Conservation (phyloP, 805 yeast species). For the Cyberlindnera galapagoensis region DNA sequence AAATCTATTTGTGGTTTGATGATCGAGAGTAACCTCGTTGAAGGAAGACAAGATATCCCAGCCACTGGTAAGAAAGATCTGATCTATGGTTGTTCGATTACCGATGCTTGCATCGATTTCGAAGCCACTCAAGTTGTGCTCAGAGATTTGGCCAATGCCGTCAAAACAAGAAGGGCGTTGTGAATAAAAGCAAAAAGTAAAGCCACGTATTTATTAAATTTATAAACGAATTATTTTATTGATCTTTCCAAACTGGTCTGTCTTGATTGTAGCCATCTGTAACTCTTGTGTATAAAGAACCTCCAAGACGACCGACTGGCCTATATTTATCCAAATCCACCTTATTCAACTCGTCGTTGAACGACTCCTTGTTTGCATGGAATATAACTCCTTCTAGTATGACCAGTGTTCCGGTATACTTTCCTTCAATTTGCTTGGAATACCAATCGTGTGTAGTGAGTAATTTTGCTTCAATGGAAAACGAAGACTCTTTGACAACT, state of each 20-base stretch:
- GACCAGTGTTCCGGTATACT: slow-evolving; percentile 28
- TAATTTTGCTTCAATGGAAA: slow-evolving; percentile 50
- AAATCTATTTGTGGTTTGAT: slow-evolving; percentile 81
- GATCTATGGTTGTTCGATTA: slow-evolving; percentile 89
- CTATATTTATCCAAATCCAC: slow-evolving; percentile 42
- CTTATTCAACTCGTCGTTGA: slow-evolving; percentile 31
- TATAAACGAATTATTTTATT: not conserved
- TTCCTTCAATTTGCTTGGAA: slow-evolving; percentile 32
- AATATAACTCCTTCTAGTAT: slow-evolving; percentile 52
- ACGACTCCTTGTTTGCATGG: slow-evolving; percentile 50
- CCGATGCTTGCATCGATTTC: slow-evolving; percentile 97
- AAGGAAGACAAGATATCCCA: slow-evolving; percentile 88
- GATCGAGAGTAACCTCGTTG: slow-evolving; percentile 91
- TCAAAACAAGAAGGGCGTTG: slow-evolving; percentile 59
- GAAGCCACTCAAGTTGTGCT: slow-evolving; percentile 74
- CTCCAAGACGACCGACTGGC: slow-evolving; percentile 53
- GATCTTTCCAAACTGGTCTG: slow-evolving; percentile 6
- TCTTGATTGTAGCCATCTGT: slow-evolving; percentile 30
- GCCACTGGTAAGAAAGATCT: slow-evolving; percentile 67
- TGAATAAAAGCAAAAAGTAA: too few species aligned
- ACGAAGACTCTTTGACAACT: slow-evolving; percentile 56
- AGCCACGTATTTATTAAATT: too few species aligned
- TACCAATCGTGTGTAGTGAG: slow-evolving; percentile 37
- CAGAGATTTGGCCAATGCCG: slow-evolving; percentile 68
- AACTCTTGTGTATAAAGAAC: slow-evolving; percentile 40